phyloP scores from a whole-genome alignment of 2,329 filamentous ascomycete genomes.

The Fusarium sp. region DNA sequence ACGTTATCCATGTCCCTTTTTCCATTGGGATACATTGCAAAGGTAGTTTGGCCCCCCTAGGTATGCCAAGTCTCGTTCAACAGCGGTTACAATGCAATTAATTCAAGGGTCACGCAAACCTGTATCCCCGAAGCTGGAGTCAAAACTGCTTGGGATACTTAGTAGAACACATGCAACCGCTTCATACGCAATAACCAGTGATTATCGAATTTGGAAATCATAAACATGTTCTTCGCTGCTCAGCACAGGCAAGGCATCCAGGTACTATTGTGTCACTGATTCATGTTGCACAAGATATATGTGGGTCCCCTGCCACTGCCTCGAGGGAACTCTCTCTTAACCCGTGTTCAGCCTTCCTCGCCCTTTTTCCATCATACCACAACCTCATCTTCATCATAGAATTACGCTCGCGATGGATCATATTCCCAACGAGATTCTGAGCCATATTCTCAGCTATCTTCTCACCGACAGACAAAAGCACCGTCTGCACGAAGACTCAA shows the following conservation, averaged over 20 bases:
- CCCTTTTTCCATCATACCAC: neutral
- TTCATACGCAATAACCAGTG: too few relatives aligned
- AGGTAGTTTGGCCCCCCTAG: too few relatives aligned
- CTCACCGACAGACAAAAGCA: neutral
- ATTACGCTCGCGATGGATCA: neutral
- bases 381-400: neutral
- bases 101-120: too few relatives aligned
- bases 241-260: too few relatives aligned
- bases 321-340: neutral
- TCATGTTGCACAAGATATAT: neutral
- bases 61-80: too few relatives aligned
- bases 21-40: too few relatives aligned
- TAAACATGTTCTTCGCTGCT: neutral
- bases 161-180: too few relatives aligned
- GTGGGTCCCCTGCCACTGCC: neutral
- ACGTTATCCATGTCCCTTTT: too few relatives aligned
- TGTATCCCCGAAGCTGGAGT: too few relatives aligned
- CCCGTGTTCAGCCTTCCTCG: neutral
- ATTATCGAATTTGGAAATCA: neutral
- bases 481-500: fast-evolving
- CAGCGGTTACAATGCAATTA: too few relatives aligned
- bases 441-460: neutral
- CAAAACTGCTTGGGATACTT: too few relatives aligned
- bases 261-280: too few relatives aligned
- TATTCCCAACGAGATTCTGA: slow-evolving; percentile 7